phyloP scores from a whole-genome alignment of 2,329 filamentous ascomycete genomes.

The Fusarium duplospermum region DNA sequence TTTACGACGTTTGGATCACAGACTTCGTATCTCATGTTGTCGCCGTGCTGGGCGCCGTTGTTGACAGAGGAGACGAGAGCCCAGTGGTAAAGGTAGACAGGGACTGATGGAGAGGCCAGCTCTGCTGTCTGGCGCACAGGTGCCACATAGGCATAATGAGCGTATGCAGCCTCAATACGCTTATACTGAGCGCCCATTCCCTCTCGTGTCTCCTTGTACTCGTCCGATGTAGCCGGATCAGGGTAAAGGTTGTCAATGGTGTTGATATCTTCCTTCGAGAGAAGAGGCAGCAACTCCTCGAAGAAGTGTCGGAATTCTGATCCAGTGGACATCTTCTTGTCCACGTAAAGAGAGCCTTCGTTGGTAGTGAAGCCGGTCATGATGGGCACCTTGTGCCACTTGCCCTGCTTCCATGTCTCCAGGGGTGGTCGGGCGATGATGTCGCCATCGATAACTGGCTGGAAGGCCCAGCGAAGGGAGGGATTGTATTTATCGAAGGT shows the following conservation, averaged over 20 bases:
- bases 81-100: constrained; percentile 51
- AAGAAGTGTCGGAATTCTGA: constrained; percentile 71
- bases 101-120: constrained; percentile 25
- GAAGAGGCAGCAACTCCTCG: constrained; percentile 66
- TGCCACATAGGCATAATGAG: constrained; percentile 65
- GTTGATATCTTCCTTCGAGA: constrained; percentile 63
- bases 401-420: constrained; percentile 60
- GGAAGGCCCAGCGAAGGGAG: constrained; percentile 71
- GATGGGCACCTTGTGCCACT: constrained; percentile 54
- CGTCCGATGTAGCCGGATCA: constrained; percentile 56
- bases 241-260: constrained; percentile 70
- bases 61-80: constrained; percentile 57
- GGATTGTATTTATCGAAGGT: constrained; percentile 59
- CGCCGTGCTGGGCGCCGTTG: constrained; percentile 60
- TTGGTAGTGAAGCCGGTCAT: constrained; percentile 78
- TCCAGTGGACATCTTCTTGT: constrained; percentile 58
- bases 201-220: constrained; percentile 53
- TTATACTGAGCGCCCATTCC: constrained; percentile 64
- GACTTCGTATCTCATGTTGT: constrained; percentile 61
- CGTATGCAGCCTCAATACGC: constrained; percentile 65
- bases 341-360: constrained; percentile 75
- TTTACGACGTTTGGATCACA: constrained; percentile 50
- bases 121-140: constrained; percentile 63
- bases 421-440: constrained; percentile 70
- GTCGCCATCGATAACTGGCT: constrained; percentile 71